Percentiles rank a stretch among this genome's conserved stretches.
phyloP scores from a whole-genome alignment of 805 yeast genomes.

The Starmerella sp. region DNA sequence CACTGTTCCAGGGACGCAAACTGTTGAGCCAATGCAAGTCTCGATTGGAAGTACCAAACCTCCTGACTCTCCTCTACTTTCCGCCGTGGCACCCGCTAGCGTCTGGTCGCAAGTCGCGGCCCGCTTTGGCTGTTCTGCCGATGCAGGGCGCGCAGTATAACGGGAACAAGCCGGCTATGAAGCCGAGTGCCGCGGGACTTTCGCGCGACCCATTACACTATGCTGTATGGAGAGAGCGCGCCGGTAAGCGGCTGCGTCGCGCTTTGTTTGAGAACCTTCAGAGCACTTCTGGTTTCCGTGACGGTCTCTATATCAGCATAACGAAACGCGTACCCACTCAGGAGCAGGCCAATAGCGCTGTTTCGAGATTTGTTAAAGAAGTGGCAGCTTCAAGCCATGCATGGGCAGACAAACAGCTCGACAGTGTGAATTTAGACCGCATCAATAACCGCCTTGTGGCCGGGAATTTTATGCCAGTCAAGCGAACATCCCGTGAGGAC shows the following conservation, averaged over 20 bases:
- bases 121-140: constrained; percentile 15
- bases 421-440: background rate
- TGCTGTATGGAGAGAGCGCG: constrained; percentile 20
- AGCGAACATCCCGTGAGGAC: background rate
- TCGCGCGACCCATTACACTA: constrained; percentile 15
- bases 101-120: constrained; percentile 21
- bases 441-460: constrained; percentile 1
- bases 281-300: background rate
- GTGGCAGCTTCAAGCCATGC: background rate
- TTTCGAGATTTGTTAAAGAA: background rate
- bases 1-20: constrained; percentile 3
- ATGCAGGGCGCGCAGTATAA: constrained; percentile 12
- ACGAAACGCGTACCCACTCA: constrained; percentile 8
- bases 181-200: background rate
- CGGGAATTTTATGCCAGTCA: background rate
- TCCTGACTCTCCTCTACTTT: constrained; percentile 8
- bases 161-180: constrained; percentile 11
- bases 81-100: constrained; percentile 25
- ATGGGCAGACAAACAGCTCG: constrained; percentile 11
- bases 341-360: background rate
- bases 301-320: constrained; percentile 20
- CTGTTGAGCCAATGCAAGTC: constrained; percentile 1
- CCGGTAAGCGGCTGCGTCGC: constrained; percentile 13
- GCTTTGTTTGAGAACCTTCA: constrained; percentile 13
- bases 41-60: background rate